Percentiles rank a stretch among this genome's conserved stretches.
These are phyloP conservation scores for Diddensiella santjacobensis DNA, from an alignment of 805 yeast genomes.

Conservation along the genomic window DNA sequence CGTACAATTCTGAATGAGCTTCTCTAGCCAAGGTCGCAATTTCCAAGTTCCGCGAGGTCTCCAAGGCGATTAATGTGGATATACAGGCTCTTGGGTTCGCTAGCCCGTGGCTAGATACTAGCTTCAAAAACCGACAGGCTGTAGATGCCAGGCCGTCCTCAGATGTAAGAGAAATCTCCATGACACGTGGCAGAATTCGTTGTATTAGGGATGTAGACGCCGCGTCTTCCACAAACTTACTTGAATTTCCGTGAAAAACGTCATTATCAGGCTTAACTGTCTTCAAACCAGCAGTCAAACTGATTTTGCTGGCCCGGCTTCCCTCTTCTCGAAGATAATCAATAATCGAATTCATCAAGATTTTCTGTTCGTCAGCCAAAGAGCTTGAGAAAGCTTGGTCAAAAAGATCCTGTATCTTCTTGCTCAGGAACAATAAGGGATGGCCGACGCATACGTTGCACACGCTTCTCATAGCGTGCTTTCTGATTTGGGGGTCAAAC, in stretches of 20 bases:
- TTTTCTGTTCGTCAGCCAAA: slow-evolving; percentile 17
- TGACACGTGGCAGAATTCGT: slow-evolving; percentile 47
- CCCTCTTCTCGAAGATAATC: slow-evolving; percentile 52
- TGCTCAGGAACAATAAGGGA: slow-evolving; percentile 62
- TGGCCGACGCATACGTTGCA: slow-evolving; percentile 57
- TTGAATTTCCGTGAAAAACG: slow-evolving; percentile 53
- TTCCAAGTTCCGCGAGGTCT: slow-evolving; percentile 45
- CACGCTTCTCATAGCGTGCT: slow-evolving; percentile 54
- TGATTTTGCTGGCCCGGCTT: slow-evolving; percentile 18
- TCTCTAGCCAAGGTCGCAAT: slow-evolving; percentile 48
- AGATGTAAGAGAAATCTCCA: slow-evolving; percentile 47
- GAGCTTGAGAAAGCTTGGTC: slow-evolving; percentile 47
- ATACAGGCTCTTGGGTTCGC: slow-evolving; percentile 64
- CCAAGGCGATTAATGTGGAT: slow-evolving; percentile 67
- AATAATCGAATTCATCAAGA: slow-evolving; percentile 53
- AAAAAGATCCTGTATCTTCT: slow-evolving; percentile 48
- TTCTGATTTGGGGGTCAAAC: slow-evolving; percentile 38
- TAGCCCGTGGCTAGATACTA: slow-evolving; percentile 60
- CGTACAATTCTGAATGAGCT: slow-evolving; percentile 53
- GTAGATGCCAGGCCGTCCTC: slow-evolving; percentile 45
- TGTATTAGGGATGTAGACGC: slow-evolving; percentile 71
- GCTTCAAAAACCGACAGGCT: slow-evolving; percentile 53
- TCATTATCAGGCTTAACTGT: slow-evolving; percentile 46
- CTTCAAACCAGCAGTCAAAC: slow-evolving; percentile 41
- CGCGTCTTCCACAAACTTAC: slow-evolving; percentile 55